A percentile compares a stretch with the other conserved stretches of the same genome.
These are phyloP conservation scores for Cucumis cinereus DNA, from an alignment of 306 rosid genomes.

Conservation along the genomic window DNA sequence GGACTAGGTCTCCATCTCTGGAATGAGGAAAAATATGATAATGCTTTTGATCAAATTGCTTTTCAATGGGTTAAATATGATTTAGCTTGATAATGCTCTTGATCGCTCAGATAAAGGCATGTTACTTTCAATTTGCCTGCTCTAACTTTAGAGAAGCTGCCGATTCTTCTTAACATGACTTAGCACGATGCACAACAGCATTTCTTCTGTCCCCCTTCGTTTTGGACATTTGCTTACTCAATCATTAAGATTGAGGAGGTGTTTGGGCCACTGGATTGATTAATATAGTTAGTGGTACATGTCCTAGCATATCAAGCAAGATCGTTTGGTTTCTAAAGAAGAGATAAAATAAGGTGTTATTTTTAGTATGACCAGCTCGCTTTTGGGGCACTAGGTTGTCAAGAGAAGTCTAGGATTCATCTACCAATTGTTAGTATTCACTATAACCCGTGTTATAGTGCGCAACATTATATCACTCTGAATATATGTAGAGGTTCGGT, in stretches of 20 bases:
- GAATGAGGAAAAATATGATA: background rate
- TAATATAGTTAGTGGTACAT: no score
- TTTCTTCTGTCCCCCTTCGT: background rate
- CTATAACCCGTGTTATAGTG: background rate
- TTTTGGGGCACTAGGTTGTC: background rate
- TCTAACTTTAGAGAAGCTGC: background rate
- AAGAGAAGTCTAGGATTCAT: background rate
- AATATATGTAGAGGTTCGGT: background rate
- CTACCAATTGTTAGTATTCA: background rate
- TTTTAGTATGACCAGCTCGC: background rate
- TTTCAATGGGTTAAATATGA: background rate
- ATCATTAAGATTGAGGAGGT: background rate
- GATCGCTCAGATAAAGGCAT: background rate
- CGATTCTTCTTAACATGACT: background rate
- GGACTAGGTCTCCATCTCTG: background rate
- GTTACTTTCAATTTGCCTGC: background rate
- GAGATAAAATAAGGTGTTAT: background rate
- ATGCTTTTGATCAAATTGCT: background rate
- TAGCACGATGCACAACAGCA: background rate
- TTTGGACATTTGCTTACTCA: background rate
- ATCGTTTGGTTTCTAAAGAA: background rate
- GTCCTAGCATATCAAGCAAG: background rate
- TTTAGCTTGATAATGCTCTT: background rate
- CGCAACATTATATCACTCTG: no score
- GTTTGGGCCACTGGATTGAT: no score